Evolutionary conservation across 2,329 filamentous ascomycete genomes (phyloP), one percentile per base, ranked within the genome.

Genomic region (Fusarium nematophilum): DNA sequence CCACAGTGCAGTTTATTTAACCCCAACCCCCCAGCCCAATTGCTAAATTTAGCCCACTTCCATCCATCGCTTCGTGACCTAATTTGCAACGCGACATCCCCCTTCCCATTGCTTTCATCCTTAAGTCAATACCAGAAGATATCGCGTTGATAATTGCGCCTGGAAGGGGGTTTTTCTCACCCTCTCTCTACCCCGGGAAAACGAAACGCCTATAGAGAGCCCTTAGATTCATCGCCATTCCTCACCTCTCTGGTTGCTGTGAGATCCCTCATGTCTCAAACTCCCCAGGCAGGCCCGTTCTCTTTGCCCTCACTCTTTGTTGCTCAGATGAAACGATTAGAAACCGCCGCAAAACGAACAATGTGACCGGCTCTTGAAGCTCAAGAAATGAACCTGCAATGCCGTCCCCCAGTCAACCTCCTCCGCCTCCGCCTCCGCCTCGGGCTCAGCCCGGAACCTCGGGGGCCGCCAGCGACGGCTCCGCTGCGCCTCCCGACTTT

Each of bases 41-140:
- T 62, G 56, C 66, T 69, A 69, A 69, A 69, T 66, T 69, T 69
- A 69, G 64, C 66, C 62, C 66, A 51, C 42, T 44, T 69, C 62
- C 47, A 37, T 60, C 50, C 61, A 52, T 61, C 53, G 49, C 43
- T 51, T 57, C 44, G 59, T 57, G 66, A 42, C 66, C 64, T 69
- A 66, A 69, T 66, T 68, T 69, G 53, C 64, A 65, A 63, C 51
- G 43, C 42, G 47, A 51, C 17, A 51, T 50, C 51, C 26, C 23
- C 48, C 23, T 43, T n/a, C n/a, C n/a, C 36, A 37, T 39, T 38
- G 43, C 50, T 54, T 53, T n/a, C 53, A 34, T 57, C 27, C 49
- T 34, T 45, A 29, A 42, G 33, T 30, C 45, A 18, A 18, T 11
- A 36, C 30, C 39, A n/a, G n/a, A 14, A 30, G 29, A 47, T 56